Evolutionary conservation across 1,139 yeast genomes (phyloP).

Genomic region (Suhomyces kunorum): DNA sequence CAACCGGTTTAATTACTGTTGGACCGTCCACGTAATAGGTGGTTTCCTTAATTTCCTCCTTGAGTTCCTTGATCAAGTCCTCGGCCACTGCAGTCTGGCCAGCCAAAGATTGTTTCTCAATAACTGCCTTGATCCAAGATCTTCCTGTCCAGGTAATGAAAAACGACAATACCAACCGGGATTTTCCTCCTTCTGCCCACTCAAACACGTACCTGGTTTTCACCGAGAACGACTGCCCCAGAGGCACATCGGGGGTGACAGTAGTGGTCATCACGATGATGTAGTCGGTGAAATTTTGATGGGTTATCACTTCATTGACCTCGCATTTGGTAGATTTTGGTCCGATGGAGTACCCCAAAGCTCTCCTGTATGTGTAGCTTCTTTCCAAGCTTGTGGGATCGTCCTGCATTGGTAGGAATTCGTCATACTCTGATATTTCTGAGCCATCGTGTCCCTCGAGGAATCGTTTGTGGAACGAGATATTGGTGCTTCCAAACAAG

Average conservation of each 20-base stretch:
- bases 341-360: slow-evolving; percentile 55
- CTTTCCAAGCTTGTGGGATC: slow-evolving; percentile 38
- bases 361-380: slow-evolving; percentile 44
- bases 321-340: slow-evolving; percentile 58
- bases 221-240: slow-evolving; percentile 56
- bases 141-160: slow-evolving; percentile 55
- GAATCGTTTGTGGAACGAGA: slow-evolving; percentile 41
- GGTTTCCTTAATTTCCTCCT: slow-evolving; percentile 28
- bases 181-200: slow-evolving; percentile 49
- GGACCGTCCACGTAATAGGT: slow-evolving; percentile 29
- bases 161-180: slow-evolving; percentile 45
- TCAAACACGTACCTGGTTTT: slow-evolving; percentile 49
- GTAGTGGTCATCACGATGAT: slow-evolving; percentile 42
- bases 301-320: slow-evolving; percentile 47
- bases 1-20: slow-evolving; percentile 12
- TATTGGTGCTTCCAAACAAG: slow-evolving; percentile 46
- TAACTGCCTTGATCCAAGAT: slow-evolving; percentile 57
- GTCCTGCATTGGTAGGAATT: slow-evolving; percentile 37
- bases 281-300: slow-evolving; percentile 39
- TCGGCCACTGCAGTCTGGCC: slow-evolving; percentile 49
- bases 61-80: slow-evolving; percentile 33
- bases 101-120: slow-evolving; percentile 50
- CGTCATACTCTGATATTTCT: slow-evolving; percentile 43
- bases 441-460: slow-evolving; percentile 50
- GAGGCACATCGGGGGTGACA: slow-evolving; percentile 60